These are phyloP conservation scores for Lycium barbarum DNA, from an alignment of 257 asterid species.

Conservation along the genomic window DNA sequence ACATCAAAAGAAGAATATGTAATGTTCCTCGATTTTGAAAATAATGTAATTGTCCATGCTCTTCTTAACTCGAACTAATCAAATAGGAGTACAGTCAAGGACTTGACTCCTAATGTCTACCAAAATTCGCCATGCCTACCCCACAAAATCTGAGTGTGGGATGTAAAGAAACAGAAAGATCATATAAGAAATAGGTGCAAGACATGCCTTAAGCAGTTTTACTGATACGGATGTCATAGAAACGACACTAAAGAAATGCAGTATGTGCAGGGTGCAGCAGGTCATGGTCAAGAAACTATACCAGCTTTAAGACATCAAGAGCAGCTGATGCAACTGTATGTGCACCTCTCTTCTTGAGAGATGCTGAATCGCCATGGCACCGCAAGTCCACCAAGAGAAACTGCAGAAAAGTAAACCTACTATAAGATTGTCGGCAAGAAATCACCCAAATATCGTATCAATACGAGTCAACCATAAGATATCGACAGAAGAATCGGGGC, in stretches of 20 bases:
- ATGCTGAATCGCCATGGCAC: conserved; percentile 97
- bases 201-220: background rate
- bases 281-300: conserved; percentile 37
- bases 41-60: background rate
- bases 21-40: background rate
- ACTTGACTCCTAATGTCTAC: background rate
- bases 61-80: background rate
- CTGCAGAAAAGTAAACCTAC: conserved; percentile 56
- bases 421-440: conserved; percentile 39
- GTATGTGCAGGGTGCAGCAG: background rate
- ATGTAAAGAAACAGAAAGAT: background rate
- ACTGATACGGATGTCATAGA: background rate
- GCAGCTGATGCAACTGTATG: conserved; percentile 95
- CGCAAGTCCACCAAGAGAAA: conserved; percentile 98
- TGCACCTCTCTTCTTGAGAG: conserved; percentile 77
- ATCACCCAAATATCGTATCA: background rate
- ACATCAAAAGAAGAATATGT: background rate
- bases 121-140: background rate
- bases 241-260: background rate
- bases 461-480: background rate
- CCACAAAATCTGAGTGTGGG: background rate
- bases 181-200: background rate
- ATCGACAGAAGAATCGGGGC: background rate
- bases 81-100: conserved; percentile 4
- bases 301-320: conserved; percentile 93